phyloP scores from a whole-genome alignment of 805 yeast genomes.

The Barnettozyma populi region DNA sequence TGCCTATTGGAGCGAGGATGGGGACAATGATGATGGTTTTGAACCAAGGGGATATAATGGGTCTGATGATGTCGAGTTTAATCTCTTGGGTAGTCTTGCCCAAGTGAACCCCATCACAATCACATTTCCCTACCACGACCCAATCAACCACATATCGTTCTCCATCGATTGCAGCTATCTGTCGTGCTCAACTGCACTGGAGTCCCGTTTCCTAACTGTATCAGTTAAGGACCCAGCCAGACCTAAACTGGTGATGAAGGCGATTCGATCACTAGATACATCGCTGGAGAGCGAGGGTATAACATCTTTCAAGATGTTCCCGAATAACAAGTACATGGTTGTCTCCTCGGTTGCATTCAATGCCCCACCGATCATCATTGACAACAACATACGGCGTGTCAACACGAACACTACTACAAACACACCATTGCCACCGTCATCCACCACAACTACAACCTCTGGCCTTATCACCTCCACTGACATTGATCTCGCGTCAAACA shows the following conservation, averaged over 20 bases:
- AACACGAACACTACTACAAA: background rate
- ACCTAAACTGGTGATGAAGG: constrained; percentile 65
- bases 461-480: background rate
- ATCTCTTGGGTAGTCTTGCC: constrained; percentile 14
- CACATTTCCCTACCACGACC: constrained; percentile 82
- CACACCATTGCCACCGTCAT: background rate
- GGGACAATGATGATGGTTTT: background rate
- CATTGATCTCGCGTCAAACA: background rate
- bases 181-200: constrained; percentile 63
- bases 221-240: constrained; percentile 56
- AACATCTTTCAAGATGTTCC: constrained; percentile 72
- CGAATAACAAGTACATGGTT: constrained; percentile 53
- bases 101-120: constrained; percentile 59
- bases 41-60: constrained; percentile 1
- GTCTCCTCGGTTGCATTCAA: constrained; percentile 57
- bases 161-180: constrained; percentile 66
- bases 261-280: constrained; percentile 55
- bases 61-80: constrained; percentile 4
- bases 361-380: constrained; percentile 63
- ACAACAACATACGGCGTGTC: constrained; percentile 41
- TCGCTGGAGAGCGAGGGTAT: constrained; percentile 84
- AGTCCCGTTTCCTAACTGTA: constrained; percentile 73
- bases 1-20: background rate
- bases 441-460: background rate
- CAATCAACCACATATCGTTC: constrained; percentile 68